Base-by-base conservation (phyloP, 768 basidiomycete genomes). In the Lentinula guzmanii region DNA sequence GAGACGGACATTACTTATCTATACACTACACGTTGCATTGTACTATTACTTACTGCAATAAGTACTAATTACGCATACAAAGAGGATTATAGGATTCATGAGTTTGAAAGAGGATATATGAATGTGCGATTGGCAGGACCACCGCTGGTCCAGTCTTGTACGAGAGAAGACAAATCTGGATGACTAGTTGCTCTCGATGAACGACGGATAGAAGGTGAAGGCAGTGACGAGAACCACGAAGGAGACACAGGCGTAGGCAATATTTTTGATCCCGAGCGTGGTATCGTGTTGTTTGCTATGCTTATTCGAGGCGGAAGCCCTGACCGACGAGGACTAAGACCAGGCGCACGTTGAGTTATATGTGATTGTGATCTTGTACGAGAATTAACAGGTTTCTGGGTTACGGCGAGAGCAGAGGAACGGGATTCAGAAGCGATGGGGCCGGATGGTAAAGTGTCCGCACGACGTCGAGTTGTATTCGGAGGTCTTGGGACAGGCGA, bases 101-200 rank as follows among this genome's bases (percentile, higher is more conserved):
- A 60, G 31, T 28, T 28, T 60, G 62, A 57, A 61, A 62, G 52
- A 28, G 66, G 64, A 65, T 77, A 82, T 53, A 79, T 75, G 55
- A 73, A 70, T 16, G 85, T 87, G 70, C 81, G 75, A 65, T 85
- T 85, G 41, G 85, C 86, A 8, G 87, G 85, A 4, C 87, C 86
- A 6, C 75, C 69, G 8, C 72, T 69, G 1, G 81, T 71, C 84
- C 84, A 90, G 56, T 83, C 77, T 60, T 83, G 75, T 59, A 87
- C 82, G 16, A 89, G 77, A 6, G 79, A 76, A n/a, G 76, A 70
- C 48, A 89, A 78, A 66, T 85, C 82, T 10, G 84, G 75, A 66
- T 87, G 82, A 62, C 85, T 60, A 34, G 4, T 87, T 18, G 69
- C 72, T 42, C 73, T 76, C 52, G 72, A 70, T n/a, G 65, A 65